Evolutionary conservation across 768 basidiomycete species (phyloP).

Genomic region (Suillus discolor): DNA sequence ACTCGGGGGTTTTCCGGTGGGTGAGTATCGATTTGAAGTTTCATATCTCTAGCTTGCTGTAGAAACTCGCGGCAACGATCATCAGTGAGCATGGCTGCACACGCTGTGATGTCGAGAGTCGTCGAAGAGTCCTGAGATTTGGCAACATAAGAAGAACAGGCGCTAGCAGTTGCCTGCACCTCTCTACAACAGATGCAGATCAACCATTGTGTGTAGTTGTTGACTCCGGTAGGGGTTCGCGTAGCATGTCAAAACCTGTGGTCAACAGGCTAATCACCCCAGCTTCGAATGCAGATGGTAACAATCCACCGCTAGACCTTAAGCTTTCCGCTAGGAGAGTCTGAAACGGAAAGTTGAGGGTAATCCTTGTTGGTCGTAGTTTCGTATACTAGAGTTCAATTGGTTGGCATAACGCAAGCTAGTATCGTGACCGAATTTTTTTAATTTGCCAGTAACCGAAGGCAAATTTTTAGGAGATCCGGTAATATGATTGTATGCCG

Average conservation of each 20-base stretch:
- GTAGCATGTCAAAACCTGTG: constrained; percentile 9
- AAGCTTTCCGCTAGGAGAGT: constrained; percentile 11
- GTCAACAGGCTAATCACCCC: constrained; percentile 12
- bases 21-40: constrained; percentile 20
- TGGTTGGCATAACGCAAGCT: constrained; percentile 8
- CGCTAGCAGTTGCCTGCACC: constrained; percentile 27
- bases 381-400: constrained; percentile 9
- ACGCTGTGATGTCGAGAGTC: constrained; percentile 21
- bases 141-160: constrained; percentile 25
- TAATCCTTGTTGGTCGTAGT: constrained; percentile 14
- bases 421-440: constrained; percentile 3
- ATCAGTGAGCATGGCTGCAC: constrained; percentile 29
- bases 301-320: constrained; percentile 5
- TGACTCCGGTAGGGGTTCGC: not conserved
- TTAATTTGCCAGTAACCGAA: constrained; percentile 11
- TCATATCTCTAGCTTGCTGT: constrained; percentile 27
- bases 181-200: constrained; percentile 23
- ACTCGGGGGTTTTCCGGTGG: constrained; percentile 9
- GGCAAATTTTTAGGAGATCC: too few species aligned
- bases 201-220: constrained; percentile 15
- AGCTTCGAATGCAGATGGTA: constrained; percentile 18
- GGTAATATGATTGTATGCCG: too few species aligned
- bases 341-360: constrained; percentile 15
- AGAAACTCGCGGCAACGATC: constrained; percentile 25
- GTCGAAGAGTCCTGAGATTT: constrained; percentile 19